Evolutionary conservation across 2,329 filamentous ascomycete species (phyloP), one percentile per base, ranked within the genome.

Genomic region (Endoconidiophora polonica): DNA sequence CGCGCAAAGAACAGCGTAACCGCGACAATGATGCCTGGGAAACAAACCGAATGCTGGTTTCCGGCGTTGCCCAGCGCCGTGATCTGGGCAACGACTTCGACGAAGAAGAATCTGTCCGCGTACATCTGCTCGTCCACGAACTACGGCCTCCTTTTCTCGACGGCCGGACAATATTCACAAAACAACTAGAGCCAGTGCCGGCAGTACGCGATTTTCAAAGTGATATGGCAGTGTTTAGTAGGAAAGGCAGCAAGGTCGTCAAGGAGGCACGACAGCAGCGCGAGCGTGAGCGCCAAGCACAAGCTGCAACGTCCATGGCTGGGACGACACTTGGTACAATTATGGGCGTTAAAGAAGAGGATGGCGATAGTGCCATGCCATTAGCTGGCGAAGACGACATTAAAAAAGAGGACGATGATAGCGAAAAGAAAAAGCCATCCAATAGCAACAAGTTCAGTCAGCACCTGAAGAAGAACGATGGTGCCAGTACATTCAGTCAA

Each of bases 21-120:
- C 87, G 84, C 61, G 91, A 98, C 61, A 87, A 91, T 41, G 91
- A 98, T 65, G 90, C 88, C 0, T 98, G 91, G 91, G 93, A 98
- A 65, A 91, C 90, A 14, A 98, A 98, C 63, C 84, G 91, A 53
- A 96, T 98, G 91, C 73, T 98, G 54, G 91, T 88, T 1, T 95
- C 88, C 18, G 90, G 90, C 51, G 88, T 98, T 16, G 91, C 91
- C 16, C 93, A 98, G 64, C 73, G 90, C 59, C 72, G 86, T 57
- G 85, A 91, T 58, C 77, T 86, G 61, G 80, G 81, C 22, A 74
- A 77, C 44, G 86, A 91, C 60, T 94, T 95, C 59, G 81, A 94
- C 56, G 91, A 98, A 55, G 83, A 95, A 45, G 91, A 98, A 60
- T 79, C 78, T 22, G 94, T 83, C 5, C 75, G 93, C 54, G 78